Base-by-base conservation (phyloP, 495 filamentous ascomycete species). In the Stereocaulon alpinum region DNA sequence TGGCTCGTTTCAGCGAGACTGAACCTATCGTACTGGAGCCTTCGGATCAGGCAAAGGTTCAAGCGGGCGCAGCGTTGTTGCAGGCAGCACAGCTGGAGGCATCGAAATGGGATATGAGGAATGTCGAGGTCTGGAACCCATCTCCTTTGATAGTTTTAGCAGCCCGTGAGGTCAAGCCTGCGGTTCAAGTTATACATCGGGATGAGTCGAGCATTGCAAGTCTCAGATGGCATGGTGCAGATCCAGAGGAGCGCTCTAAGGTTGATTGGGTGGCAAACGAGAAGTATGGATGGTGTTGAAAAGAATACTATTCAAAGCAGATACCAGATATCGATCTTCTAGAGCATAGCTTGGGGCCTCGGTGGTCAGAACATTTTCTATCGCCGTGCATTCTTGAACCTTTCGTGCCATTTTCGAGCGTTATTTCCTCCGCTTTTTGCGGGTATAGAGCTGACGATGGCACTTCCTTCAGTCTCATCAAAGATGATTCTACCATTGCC, bases 211-310 rank as follows among this genome's bases (percentile, higher is more conserved):
- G 82, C 55, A 85, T 88, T 65, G 66, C 79, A 29, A 80, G 81
- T 67, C 68, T 88, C 65, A 78, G 75, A 62, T 88, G 86, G 85
- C 81, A 80, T 56, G 82, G 78, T 10, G 71, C 72, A 15, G 67
- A 76, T 58, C 61, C 73, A 48, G 73, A 71, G 32, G 73, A 80
- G 7, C 70, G 70, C 17, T 72, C 76, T 41, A 76, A 84, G 24
- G 74, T 95, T 43, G 86, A 90, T 50, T 98, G 93, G 93, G 70
- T 90, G 55, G 79, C 77, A 61, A 95, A 94, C 67, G 91, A 98
- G 79, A 96, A 94, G 77, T 96, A 84, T 74, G 87, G 81, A 20
- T 98, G 92, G 92, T 95, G 89, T 69, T 96, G 71, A 82, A 49
- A 56, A 52, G 4, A n/a, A 37, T 52, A 52, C 30, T 18, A 20